These are phyloP conservation scores for Xylariales sp. DNA, from an alignment of 2,329 filamentous ascomycete genomes.

Conservation along the genomic window DNA sequence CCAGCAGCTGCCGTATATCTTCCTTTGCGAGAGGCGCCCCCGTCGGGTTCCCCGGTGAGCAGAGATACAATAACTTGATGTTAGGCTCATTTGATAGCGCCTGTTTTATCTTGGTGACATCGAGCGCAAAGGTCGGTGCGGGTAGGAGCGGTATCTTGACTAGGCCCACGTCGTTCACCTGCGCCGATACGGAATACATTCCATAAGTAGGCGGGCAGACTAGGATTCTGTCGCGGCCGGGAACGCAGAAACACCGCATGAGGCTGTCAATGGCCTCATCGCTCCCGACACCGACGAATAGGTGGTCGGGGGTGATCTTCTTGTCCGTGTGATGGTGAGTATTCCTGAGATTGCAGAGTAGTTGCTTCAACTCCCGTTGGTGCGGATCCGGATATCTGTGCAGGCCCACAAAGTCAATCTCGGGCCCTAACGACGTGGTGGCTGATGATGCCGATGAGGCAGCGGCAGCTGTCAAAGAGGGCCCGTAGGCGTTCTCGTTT, in stretches of 20 bases:
- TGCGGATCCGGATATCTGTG: constrained; percentile 98
- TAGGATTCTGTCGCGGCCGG: constrained; percentile 88
- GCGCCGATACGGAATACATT: constrained; percentile 96
- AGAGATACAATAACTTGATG: constrained; percentile 92
- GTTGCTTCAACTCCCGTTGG: constrained; percentile 86
- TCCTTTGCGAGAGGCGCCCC: constrained; percentile 80
- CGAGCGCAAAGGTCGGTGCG: constrained; percentile 78
- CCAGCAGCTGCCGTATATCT: constrained; percentile 78
- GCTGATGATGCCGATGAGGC: constrained; percentile 58
- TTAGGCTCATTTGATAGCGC: constrained; percentile 68
- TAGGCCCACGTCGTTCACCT: constrained; percentile 90
- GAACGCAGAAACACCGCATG: constrained; percentile 90
- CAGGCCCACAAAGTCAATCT: constrained; percentile 82
- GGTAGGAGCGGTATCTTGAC: constrained; percentile 85
- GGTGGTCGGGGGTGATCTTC: constrained; percentile 79
- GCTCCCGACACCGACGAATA: constrained; percentile 95
- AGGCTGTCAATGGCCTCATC: constrained; percentile 98
- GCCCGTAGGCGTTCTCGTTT: constrained; percentile 97
- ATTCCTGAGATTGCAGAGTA: constrained; percentile 88
- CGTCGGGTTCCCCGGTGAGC: constrained; percentile 95
- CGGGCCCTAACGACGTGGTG: constrained; percentile 54
- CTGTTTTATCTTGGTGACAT: constrained; percentile 74
- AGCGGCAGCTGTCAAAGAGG: constrained; percentile 71
- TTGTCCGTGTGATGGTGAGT: constrained; percentile 82
- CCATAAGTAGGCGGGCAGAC: constrained; percentile 97